These are phyloP conservation scores for Floccularia luteovirens DNA, from an alignment of 768 basidiomycete genomes.

Conservation along the genomic window DNA sequence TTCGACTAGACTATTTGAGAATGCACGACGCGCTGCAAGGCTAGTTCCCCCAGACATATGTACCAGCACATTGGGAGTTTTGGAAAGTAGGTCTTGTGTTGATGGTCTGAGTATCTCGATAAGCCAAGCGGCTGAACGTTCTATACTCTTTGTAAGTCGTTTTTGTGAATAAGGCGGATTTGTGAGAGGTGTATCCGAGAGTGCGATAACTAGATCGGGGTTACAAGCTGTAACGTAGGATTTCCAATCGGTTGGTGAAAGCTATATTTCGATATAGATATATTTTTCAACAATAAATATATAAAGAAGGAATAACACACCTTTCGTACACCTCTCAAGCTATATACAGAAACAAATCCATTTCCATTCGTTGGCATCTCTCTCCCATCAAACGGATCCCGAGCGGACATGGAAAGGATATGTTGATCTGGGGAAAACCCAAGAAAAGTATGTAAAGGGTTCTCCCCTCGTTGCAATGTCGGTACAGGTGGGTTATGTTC, in stretches of 20 bases:
- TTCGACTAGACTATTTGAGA: constrained; percentile 52
- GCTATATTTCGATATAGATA: constrained; percentile 23
- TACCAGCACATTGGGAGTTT: constrained; percentile 47
- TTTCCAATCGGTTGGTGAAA: constrained; percentile 49
- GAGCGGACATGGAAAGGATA: constrained; percentile 49
- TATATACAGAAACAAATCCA: constrained; percentile 43
- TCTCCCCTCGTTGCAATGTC: constrained; percentile 40
- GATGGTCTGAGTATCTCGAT: constrained; percentile 32
- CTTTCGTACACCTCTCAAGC: constrained; percentile 66
- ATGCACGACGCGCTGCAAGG: constrained; percentile 51
- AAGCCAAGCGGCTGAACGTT: constrained; percentile 63
- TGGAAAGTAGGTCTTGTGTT: not conserved
- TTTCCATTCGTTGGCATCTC: constrained; percentile 74
- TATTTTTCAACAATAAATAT: not conserved
- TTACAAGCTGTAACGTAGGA: constrained; percentile 40
- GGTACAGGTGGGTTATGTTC: constrained; percentile 64
- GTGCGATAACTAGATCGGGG: constrained; percentile 67
- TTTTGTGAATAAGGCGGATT: constrained; percentile 68
- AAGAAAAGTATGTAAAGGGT: constrained; percentile 60
- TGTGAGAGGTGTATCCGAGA: constrained; percentile 66
- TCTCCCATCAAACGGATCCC: constrained; percentile 57
- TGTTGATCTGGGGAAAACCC: constrained; percentile 43
- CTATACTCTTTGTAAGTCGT: constrained; percentile 67
- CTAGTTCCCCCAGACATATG: constrained; percentile 62
- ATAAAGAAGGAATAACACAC: constrained; percentile 31